Percentiles rank a stretch among this genome's conserved stretches.
These are phyloP conservation scores for Allantophomopsis cytisporea DNA, from an alignment of 2,329 filamentous ascomycete genomes.

Conservation along the genomic window DNA sequence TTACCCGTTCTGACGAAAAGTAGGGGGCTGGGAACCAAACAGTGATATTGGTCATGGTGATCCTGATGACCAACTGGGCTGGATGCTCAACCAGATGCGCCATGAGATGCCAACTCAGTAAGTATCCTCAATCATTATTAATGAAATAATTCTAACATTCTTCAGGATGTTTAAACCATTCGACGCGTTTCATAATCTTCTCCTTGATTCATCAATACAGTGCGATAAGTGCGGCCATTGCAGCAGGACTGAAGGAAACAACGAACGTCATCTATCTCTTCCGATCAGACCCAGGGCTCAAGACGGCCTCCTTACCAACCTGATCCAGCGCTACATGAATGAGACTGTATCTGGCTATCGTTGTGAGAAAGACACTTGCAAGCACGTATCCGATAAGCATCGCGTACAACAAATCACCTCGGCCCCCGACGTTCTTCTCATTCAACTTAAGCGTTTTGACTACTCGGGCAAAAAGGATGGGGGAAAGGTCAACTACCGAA, in stretches of 20 bases:
- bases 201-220: conserved; percentile 6
- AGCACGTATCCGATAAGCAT: conserved; percentile 1
- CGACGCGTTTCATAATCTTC: conserved; percentile 9
- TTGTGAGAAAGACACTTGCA: conserved; percentile 12
- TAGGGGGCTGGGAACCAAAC: conserved; percentile 11
- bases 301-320: conserved; percentile 7
- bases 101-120: conserved; percentile 14
- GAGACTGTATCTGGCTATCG: conserved; percentile 12
- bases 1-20: background rate
- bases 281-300: conserved; percentile 9
- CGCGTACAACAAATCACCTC: conserved; percentile 9
- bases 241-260: conserved; percentile 7
- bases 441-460: conserved; percentile 16
- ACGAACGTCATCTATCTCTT: conserved; percentile 13
- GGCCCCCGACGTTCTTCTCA: conserved; percentile 11
- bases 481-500: conserved; percentile 6
- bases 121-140: background rate
- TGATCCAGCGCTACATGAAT: conserved; percentile 10
- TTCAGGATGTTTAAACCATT: conserved; percentile 7
- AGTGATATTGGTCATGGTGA: conserved; percentile 13
- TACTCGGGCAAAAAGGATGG: conserved; percentile 10
- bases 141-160: background rate
- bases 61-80: conserved; percentile 15
- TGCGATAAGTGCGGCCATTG: conserved; percentile 13
- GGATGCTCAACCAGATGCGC: conserved; percentile 11